These are phyloP conservation scores for Rhizophagus sp. DNA, from an alignment of 192 early-diverging fungal species.

Conservation along the genomic window DNA sequence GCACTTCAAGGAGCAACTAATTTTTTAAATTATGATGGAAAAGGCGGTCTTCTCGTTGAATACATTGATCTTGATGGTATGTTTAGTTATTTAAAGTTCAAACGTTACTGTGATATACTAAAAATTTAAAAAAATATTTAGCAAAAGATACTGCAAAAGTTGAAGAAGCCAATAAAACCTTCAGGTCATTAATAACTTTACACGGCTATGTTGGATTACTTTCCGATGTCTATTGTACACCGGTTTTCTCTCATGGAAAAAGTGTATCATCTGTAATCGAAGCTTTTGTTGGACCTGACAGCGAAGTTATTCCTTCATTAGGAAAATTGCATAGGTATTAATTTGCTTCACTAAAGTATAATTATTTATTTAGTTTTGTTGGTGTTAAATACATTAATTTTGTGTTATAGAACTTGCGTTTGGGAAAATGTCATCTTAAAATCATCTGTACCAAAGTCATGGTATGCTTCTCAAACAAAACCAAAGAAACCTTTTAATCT, in stretches of 20 bases:
- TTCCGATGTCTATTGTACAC: slow-evolving; percentile 70
- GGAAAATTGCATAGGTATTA: slow-evolving; percentile 64
- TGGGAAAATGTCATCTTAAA: slow-evolving; percentile 68
- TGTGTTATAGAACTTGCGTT: slow-evolving; percentile 47
- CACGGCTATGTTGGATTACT: slow-evolving; percentile 64
- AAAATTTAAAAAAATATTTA: background rate
- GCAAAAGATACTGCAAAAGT: slow-evolving; percentile 5
- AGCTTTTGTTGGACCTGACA: slow-evolving; percentile 59
- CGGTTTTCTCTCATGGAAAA: slow-evolving; percentile 63
- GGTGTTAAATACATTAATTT: background rate
- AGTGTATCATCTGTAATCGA: slow-evolving; percentile 60
- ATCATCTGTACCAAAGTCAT: slow-evolving; percentile 60
- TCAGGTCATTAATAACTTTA: slow-evolving; percentile 60
- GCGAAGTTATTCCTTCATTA: slow-evolving; percentile 51
- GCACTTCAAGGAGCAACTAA: slow-evolving; percentile 45
- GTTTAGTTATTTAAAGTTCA: background rate
- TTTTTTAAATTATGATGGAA: slow-evolving; percentile 46
- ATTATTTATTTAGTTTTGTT: background rate
- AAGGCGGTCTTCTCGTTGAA: slow-evolving; percentile 45
- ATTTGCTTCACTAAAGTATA: too few relatives aligned
- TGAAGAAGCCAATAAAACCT: slow-evolving; percentile 48
- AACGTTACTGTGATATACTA: background rate
- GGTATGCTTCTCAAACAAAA: slow-evolving; percentile 58
- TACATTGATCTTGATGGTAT: slow-evolving; percentile 66
- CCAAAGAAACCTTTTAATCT: slow-evolving; percentile 37